phyloP scores from a whole-genome alignment of 1,284 basidiomycete genomes.

The Ceratobasidium sp. region DNA sequence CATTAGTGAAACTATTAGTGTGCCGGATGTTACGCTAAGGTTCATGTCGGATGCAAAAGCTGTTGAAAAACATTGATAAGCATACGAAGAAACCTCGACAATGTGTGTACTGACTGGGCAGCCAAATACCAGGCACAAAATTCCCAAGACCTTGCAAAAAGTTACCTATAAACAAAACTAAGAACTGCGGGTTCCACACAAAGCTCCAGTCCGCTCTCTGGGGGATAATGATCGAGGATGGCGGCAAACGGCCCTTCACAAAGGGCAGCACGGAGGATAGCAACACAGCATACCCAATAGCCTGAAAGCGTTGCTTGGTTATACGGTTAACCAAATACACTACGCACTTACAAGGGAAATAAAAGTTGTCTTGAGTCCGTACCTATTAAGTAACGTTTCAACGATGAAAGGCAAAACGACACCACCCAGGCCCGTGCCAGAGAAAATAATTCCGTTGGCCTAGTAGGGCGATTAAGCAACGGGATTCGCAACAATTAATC shows the following conservation, averaged over 20 bases:
- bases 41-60: slow-evolving; percentile 51
- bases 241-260: slow-evolving; percentile 49
- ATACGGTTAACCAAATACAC: neutral
- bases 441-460: slow-evolving; percentile 48
- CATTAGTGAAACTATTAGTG: slow-evolving; percentile 49
- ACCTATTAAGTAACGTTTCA: slow-evolving; percentile 47
- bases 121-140: slow-evolving; percentile 51
- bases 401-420: slow-evolving; percentile 48
- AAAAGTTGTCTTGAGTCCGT: slow-evolving; percentile 46
- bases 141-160: slow-evolving; percentile 51
- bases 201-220: slow-evolving; percentile 46
- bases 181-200: slow-evolving; percentile 47
- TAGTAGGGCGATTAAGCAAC: neutral
- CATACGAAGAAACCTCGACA: no score
- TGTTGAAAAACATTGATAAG: neutral
- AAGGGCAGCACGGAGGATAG: slow-evolving; percentile 47
- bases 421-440: slow-evolving; percentile 48
- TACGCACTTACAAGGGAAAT: slow-evolving; percentile 44
- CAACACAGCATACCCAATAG: slow-evolving; percentile 34
- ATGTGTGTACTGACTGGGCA: slow-evolving; percentile 42
- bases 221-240: slow-evolving; percentile 43
- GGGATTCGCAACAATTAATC: neutral
- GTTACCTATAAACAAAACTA: slow-evolving; percentile 48
- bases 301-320: slow-evolving; percentile 19
- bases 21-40: slow-evolving; percentile 49